Evolutionary conservation across 768 basidiomycete species (phyloP), one percentile per base, ranked within the genome.

Genomic region (Suillus discolor): DNA sequence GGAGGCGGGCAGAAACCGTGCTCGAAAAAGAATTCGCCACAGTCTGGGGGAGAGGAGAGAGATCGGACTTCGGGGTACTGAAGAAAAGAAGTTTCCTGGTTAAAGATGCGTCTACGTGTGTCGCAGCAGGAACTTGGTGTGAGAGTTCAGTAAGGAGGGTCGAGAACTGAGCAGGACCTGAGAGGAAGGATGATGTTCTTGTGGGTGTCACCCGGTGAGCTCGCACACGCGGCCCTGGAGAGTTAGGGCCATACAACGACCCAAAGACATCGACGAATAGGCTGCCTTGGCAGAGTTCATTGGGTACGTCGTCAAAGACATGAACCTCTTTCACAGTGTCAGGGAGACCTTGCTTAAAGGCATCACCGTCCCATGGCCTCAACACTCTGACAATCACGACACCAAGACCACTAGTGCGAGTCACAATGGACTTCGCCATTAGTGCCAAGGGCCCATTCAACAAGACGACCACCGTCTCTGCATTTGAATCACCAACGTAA

Each of bases 371-470:
- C 95, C 95, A 96, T 28, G 95, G 92, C 57, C 92, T 87, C 62
- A 94, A 82, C n/a, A 93, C 88, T 67, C 91, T 89, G 62, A 94
- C 89, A 54, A 85, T 77, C 63, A 96, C 80, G 1, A 90, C 82
- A 3, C 88, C 93, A 12, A 94, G 75, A 13, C 88, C 86, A 11
- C 80, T 67, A 0, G 76, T 70, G 45, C 74, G 77, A 45, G 73
- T 67, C 15, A 84, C 82, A 13, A 88, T 74, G 1, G 85, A 82
- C 69, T 87, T 85, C 25, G 88, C 85, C 41, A 81, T 79, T 44
- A 88, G 79, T n/a, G 93, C 90, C 44, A 93, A 77, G 2, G 92
- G 89, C 0, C 94, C 88, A 70, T 96, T 96, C 66, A 89, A 79
- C 25, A 90, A 68, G 54, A 96, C 87, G 66, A 96, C 66, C 60